A percentile compares a stretch with the other conserved stretches of the same genome.
Conservation (phyloP, 345 rosid genomes). For the Corchorus olitorius region DNA sequence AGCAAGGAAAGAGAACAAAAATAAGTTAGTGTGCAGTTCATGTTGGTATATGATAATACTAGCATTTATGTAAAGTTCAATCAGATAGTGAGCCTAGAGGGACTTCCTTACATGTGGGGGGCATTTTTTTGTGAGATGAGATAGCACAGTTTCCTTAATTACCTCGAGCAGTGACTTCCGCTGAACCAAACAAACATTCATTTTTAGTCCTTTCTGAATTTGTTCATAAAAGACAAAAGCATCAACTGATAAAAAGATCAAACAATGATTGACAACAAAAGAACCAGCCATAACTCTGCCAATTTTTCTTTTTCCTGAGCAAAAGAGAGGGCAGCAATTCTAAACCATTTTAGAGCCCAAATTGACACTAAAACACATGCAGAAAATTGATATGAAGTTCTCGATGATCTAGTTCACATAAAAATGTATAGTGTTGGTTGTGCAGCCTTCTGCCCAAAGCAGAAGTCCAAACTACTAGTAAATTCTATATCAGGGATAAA, state of each 20-base stretch:
- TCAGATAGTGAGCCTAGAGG: neutral
- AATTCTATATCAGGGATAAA: slow-evolving; percentile 4
- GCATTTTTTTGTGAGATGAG: slow-evolving; percentile 81
- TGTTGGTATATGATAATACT: slow-evolving; percentile 5
- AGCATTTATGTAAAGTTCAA: slow-evolving; percentile 9
- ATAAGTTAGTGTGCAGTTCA: neutral
- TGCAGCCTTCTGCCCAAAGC: neutral
- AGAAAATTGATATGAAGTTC: neutral
- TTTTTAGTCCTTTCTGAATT: neutral
- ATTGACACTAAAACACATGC: neutral
- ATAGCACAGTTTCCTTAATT: slow-evolving; percentile 87
- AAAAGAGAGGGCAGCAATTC: slow-evolving; percentile 5
- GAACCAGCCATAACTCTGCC: neutral
- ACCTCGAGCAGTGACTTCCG: slow-evolving; percentile 78
- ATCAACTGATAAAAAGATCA: slow-evolving; percentile 3
- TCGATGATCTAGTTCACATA: neutral
- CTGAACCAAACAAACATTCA: slow-evolving; percentile 35
- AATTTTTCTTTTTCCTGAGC: neutral
- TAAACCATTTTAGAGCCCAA: neutral
- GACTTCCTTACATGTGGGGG: slow-evolving; percentile 76
- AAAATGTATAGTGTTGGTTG: neutral
- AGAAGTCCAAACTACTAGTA: neutral
- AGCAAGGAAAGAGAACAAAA: neutral
- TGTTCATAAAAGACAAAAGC: neutral
- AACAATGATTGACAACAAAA: neutral